Percentiles rank a stretch among this genome's conserved stretches.
Evolutionary conservation across 2,329 filamentous ascomycete species (phyloP).

Genomic region (Pseudogymnoascus sp.): DNA sequence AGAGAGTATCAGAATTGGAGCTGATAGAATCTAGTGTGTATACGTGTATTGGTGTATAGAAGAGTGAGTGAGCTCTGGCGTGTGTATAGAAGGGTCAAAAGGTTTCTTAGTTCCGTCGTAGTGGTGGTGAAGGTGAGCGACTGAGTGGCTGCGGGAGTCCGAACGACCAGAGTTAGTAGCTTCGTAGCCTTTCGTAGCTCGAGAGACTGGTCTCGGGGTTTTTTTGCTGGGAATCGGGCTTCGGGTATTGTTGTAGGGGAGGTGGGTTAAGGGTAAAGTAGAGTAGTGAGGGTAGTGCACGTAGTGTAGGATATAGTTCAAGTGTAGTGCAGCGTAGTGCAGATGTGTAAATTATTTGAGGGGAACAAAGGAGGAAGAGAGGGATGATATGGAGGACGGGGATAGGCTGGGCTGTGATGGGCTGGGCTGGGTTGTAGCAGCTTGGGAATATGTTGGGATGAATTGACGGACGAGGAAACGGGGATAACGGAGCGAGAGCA

Average conservation of each 20-base stretch:
- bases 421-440: too few species aligned
- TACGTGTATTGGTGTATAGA: too few species aligned
- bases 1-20: neutral
- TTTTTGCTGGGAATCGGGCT: neutral
- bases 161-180: neutral
- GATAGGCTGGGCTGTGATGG: slow-evolving; percentile 10
- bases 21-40: neutral
- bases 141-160: neutral
- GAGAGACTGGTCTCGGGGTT: neutral
- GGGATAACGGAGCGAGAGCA: slow-evolving; percentile 6
- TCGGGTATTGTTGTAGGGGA: neutral
- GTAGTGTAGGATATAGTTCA: neutral
- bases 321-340: slow-evolving; percentile 15
- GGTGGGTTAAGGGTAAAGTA: neutral
- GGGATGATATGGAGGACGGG: slow-evolving; percentile 10
- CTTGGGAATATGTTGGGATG: slow-evolving; percentile 11
- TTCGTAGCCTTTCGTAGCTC: neutral
- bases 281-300: neutral
- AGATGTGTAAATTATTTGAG: slow-evolving; percentile 16
- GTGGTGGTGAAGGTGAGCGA: neutral
- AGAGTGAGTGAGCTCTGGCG: neutral
- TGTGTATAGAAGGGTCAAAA: neutral
- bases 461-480: neutral
- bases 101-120: neutral
- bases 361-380: slow-evolving; percentile 20